Percentiles rank a stretch among this genome's conserved stretches.
phyloP scores from a whole-genome alignment of 176 grass and related monocot genomes.

The Oryza australiensis region DNA sequence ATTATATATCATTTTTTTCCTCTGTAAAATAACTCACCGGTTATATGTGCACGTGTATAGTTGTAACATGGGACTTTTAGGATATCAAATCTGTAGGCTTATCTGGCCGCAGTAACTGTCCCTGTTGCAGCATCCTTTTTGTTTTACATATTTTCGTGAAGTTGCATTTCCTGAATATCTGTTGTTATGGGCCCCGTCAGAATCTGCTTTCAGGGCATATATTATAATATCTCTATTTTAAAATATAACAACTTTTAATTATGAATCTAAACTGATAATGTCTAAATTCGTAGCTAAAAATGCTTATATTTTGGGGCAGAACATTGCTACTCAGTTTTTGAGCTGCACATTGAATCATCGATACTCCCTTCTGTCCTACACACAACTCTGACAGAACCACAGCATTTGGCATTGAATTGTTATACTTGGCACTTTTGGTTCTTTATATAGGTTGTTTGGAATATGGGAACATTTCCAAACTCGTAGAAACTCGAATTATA shows the following conservation, averaged over 20 bases:
- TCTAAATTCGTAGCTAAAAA: too few relatives aligned
- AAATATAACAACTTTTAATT: too few relatives aligned
- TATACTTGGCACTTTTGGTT: neutral
- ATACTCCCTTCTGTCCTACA: neutral
- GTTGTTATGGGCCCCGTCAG: neutral
- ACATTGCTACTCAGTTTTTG: neutral
- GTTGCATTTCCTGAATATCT: neutral
- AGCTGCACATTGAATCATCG: neutral
- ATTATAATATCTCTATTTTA: too few relatives aligned
- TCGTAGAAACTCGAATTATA: neutral
- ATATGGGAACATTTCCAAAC: neutral
- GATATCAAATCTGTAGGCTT: neutral
- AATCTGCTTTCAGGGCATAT: neutral
- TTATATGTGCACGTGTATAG: slow-evolving; percentile 15
- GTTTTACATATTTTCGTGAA: neutral
- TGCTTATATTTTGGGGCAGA: too few relatives aligned
- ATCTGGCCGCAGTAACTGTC: neutral
- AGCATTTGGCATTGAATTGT: neutral
- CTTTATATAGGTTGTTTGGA: neutral
- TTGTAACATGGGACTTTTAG: slow-evolving; percentile 24
- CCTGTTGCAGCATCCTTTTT: neutral
- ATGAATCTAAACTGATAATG: too few relatives aligned
- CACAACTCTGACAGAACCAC: neutral
- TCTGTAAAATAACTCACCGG: slow-evolving; percentile 32
- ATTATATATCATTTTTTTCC: slow-evolving; percentile 19